Evolutionary conservation across 257 asterid species (phyloP), one percentile per base, ranked within the genome.

Genomic region (Lycium barbarum): DNA sequence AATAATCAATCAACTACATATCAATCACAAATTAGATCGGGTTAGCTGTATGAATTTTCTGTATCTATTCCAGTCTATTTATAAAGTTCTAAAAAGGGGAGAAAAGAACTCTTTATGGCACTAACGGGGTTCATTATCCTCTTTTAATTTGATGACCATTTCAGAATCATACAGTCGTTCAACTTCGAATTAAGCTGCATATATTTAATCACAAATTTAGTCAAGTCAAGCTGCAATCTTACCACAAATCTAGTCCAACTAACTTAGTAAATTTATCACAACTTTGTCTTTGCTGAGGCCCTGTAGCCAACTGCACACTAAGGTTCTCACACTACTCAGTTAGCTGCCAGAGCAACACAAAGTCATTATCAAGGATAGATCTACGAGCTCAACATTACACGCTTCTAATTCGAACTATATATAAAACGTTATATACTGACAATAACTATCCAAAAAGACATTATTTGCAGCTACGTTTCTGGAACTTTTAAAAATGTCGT

Each of bases 1-100:
- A 14, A 71, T 57, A 71, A 18, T 1, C 66, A 18, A 59, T 72
- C 38, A 45, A 72, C 58, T 18, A 45, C 38, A 43, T 45, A n/a
- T n/a, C 14, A 72, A 72, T 72, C 58, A 45, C 35, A 72, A 72
- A 10, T 72, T 45, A n/a, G 80, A 72, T 72, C 58, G 18, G 38
- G 5, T 72, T 72, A 43, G 58, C 80, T 72, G 45, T 3, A 18
- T 72, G 55, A 43, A 43, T 71, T 43, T 71, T 71, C 36, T 18
- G 1, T 10, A 72, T 72, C 80, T 43, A 43, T 72, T 72, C 80
- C 57, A 72, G 5, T 18, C 11, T 72, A 72, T 45, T 9, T 18
- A 26, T 26, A 26, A 43, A n/a, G 49, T 71, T 68, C 36, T 4
- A 72, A 43, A 72, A 71, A n/a, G 15, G 0, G 13, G 4, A 51